Evolutionary conservation across 805 yeast genomes (phyloP).

Genomic region (Ogataea naganishii): DNA sequence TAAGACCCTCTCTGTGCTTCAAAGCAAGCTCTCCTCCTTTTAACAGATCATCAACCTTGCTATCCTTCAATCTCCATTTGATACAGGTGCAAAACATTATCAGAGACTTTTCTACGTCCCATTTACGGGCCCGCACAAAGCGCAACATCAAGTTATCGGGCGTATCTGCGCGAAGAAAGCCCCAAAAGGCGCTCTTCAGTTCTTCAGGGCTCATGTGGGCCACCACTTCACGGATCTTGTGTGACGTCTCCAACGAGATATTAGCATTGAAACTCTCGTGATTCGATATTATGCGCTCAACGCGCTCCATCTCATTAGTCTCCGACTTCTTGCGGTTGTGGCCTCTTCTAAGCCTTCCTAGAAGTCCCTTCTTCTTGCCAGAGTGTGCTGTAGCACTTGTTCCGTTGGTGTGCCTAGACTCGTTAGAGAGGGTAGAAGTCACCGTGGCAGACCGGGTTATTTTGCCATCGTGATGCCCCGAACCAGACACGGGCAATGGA

Average conservation of each 20-base stretch:
- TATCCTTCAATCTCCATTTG: slow-evolving; percentile 63
- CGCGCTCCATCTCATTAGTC: slow-evolving; percentile 8
- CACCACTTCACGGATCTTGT: slow-evolving; percentile 38
- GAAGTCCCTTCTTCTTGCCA: slow-evolving; percentile 25
- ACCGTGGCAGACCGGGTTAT: slow-evolving; percentile 12
- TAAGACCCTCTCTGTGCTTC: slow-evolving; percentile 33
- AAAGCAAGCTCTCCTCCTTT: slow-evolving; percentile 64
- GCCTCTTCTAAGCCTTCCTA: slow-evolving; percentile 19
- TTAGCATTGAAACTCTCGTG: slow-evolving; percentile 18
- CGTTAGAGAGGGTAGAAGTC: slow-evolving; percentile 20
- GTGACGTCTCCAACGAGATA: slow-evolving; percentile 21
- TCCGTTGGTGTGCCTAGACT: slow-evolving; percentile 5
- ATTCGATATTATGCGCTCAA: slow-evolving; percentile 12
- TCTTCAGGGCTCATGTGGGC: slow-evolving; percentile 43
- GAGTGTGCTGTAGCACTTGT: slow-evolving; percentile 10
- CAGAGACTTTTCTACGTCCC: slow-evolving; percentile 61
- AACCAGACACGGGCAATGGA: slow-evolving; percentile 6
- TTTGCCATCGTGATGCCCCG: slow-evolving; percentile 3
- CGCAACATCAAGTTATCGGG: slow-evolving; percentile 75
- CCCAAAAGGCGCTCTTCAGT: slow-evolving; percentile 46
- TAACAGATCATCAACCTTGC: slow-evolving; percentile 53
- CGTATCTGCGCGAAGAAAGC: slow-evolving; percentile 61
- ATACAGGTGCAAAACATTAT: slow-evolving; percentile 67
- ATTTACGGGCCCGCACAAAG: slow-evolving; percentile 81
- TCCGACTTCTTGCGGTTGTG: slow-evolving; percentile 14